Base-by-base conservation (phyloP, 192 early-diverging fungal species). In the Podila epigama region DNA sequence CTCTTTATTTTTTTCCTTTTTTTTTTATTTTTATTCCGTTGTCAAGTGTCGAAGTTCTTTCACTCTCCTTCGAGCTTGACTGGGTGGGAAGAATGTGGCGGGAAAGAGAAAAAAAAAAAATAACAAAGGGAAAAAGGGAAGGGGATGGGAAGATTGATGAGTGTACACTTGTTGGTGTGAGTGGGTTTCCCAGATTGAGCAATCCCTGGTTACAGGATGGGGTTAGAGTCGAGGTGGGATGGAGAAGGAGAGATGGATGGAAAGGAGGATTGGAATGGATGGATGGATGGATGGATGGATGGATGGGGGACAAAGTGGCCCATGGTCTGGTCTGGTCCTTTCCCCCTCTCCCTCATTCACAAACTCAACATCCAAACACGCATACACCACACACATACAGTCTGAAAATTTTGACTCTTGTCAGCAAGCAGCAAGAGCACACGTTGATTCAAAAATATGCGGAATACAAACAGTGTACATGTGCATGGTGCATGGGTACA, bases 41-140 rank as follows among this genome's bases (percentile, higher is more conserved):
- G 29, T 54, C 52, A 31, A 15, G 22, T 32, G 22, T 54, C 52
- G 25, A 29, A 12, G 13, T 12, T 31, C 29, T 54, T 15, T 54
- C 28, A 35, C 18, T 57, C 35, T 56, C 34, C 54, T 34, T 53
- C 29, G 5, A n/a, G 27, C 16, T 33, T 35, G 27, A 34, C 32
- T 57, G 55, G 32, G 27, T 9, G 29, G 55, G 55, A 33, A 18
- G 27, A 29, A 32, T 29, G 25, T 25, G 53, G 36, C 52, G 36
- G 53, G 36, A 42, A 54, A 65, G 32, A 32, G 25, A 52, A 33
- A 54, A 56, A 22, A 37, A 29, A 37, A 28, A 31, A 20, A 65
- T 29, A 54, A 7, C 20, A 33, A 7, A 63, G 44, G 52, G 33
- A 28, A 40, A 65, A 27, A 55, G 53, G 13, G 32, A 16, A 42